Conservation (phyloP, 2,329 filamentous ascomycete genomes). For the Davidsoniella virescens region DNA sequence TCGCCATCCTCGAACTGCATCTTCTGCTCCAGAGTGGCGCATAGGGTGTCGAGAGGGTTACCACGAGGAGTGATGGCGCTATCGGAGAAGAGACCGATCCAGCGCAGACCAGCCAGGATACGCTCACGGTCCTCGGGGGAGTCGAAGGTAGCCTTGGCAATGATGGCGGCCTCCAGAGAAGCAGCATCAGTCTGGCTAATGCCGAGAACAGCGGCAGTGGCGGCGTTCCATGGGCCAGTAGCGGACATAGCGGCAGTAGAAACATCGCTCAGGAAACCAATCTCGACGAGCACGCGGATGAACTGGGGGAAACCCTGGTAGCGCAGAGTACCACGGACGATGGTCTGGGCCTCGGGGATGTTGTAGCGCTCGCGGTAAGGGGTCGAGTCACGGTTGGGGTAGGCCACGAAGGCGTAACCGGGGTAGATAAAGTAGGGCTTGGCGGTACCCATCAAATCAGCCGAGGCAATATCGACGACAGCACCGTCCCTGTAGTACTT, state of each 20-base stretch:
- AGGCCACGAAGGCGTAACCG: constrained; percentile 77
- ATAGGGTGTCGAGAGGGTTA: constrained; percentile 81
- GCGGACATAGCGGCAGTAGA: constrained; percentile 47
- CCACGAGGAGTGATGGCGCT: constrained; percentile 53
- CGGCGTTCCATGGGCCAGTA: constrained; percentile 67
- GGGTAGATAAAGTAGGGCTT: constrained; percentile 88
- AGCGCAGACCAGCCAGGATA: constrained; percentile 55
- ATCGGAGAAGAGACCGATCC: constrained; percentile 53
- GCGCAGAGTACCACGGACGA: constrained; percentile 66
- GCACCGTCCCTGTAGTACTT: constrained; percentile 70
- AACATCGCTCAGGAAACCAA: constrained; percentile 70
- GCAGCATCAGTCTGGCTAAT: constrained; percentile 47
- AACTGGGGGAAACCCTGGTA: constrained; percentile 87
- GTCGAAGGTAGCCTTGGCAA: constrained; percentile 56
- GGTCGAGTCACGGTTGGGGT: constrained; percentile 84
- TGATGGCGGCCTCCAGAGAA: constrained; percentile 58
- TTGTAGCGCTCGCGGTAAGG: constrained; percentile 75
- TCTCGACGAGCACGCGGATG: constrained; percentile 72
- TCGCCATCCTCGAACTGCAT: constrained; percentile 74
- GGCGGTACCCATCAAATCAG: constrained; percentile 68
- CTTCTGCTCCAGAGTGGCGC: constrained; percentile 76
- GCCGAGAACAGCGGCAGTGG: constrained; percentile 60
- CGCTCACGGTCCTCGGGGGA: constrained; percentile 45
- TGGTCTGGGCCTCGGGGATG: constrained; percentile 84
- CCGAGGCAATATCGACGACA: constrained; percentile 41